Base-by-base conservation (phyloP, 306 rosid species). In the Malus asiatica region DNA sequence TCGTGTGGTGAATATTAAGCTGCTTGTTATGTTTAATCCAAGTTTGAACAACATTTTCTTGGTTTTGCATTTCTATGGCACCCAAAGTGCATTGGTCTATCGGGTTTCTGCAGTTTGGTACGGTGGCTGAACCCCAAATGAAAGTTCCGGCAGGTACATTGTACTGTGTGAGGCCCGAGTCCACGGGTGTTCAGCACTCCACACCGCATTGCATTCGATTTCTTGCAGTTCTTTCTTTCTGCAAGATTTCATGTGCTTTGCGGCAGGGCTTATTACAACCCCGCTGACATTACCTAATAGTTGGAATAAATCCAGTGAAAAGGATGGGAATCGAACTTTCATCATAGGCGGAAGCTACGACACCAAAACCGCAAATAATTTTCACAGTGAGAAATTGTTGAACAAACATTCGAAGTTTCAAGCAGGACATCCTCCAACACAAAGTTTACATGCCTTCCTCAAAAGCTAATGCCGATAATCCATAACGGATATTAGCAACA, bases 381-480 rank as follows among this genome's bases (percentile, higher is more conserved):
- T 30, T 25, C 25, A 25, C 48, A 27, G 51, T 1, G 53, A 33
- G 23, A 13, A 33, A 7, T 58, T 23, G 25, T 60, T 27, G 1
- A 53, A 3, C 1, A 23, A 20, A 72, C 32, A 71, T 82, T 72
- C 73, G 53, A 73, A 25, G 29, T 62, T 38, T 57, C 60, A 44
- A 58, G 61, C 73, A 71, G 66, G 65, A 80, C 68, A 80, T 75
- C 75, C 77, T 61, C 76, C 66, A 78, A 72, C 57, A 62, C 58
- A 68, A 76, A 73, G 77, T 62, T 79, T 57, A 32, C 67, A 79
- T 14, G 64, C 46, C 68, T 48, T 40, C 23, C 20, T 75, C 80
- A 27, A 61, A 59, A 46, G 48, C 67, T 16, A 86, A 62, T 30
- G 7, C 68, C 16, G 25, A 61, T 59, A 58, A 20, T 11, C 0